phyloP scores from a whole-genome alignment of 164 flowering plant species.

The Tetrastigma voinierianum region DNA sequence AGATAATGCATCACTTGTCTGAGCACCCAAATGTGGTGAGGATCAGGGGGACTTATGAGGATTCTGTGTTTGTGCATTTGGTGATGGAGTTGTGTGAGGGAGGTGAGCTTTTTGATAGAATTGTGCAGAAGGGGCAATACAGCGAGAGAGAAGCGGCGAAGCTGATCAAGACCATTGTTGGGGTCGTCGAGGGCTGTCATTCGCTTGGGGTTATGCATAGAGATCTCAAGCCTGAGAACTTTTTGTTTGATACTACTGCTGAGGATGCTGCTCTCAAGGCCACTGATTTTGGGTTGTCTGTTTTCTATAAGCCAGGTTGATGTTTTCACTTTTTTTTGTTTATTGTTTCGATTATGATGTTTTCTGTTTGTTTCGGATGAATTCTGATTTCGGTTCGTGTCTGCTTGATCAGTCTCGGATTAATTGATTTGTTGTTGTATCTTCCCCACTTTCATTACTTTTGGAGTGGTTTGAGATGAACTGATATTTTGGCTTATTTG shows the following conservation, averaged over 20 bases:
- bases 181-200: conserved; percentile 61
- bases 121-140: conserved; percentile 37
- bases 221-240: conserved; percentile 41
- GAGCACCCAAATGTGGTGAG: conserved; percentile 39
- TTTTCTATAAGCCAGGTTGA: conserved; percentile 32
- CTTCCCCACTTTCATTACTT: too few relatives aligned
- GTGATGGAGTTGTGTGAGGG: conserved; percentile 35
- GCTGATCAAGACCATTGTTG: conserved; percentile 35
- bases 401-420: too few relatives aligned
- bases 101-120: conserved; percentile 46
- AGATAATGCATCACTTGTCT: conserved; percentile 46
- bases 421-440: too few relatives aligned
- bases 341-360: neutral
- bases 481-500: too few relatives aligned
- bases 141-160: conserved; percentile 42
- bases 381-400: too few relatives aligned
- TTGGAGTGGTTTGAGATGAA: too few relatives aligned
- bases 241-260: conserved; percentile 16
- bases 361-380: neutral
- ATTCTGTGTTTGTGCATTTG: conserved; percentile 24
- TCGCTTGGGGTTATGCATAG: conserved; percentile 64
- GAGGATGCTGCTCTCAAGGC: conserved; percentile 28
- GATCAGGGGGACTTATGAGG: conserved; percentile 36
- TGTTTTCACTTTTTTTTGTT: neutral
- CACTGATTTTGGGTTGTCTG: conserved; percentile 32